Conservation (phyloP, 2,329 filamentous ascomycete genomes). For the Tolypocladium album region DNA sequence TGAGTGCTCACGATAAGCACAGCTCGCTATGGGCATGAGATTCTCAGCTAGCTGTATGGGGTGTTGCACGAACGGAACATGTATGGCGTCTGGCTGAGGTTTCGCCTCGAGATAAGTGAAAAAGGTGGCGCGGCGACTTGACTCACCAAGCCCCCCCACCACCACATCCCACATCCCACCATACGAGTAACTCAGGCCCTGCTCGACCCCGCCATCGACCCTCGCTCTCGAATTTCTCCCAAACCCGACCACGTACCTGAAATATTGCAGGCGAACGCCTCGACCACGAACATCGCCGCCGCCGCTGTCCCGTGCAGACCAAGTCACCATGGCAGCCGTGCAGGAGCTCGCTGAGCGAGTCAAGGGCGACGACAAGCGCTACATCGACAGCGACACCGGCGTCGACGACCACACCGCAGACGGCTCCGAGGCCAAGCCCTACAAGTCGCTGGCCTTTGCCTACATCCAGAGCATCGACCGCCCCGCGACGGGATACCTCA, state of each 20-base stretch:
- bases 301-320: not conserved
- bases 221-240: not conserved
- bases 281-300: not conserved
- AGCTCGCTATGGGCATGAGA: not conserved
- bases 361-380: slow-evolving; percentile 27
- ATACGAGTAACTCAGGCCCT: not conserved
- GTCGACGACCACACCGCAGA: slow-evolving; percentile 55
- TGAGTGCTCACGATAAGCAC: not conserved
- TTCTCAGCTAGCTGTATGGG: not conserved
- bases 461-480: slow-evolving; percentile 59
- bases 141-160: not conserved
- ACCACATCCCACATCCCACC: not conserved
- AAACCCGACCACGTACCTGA: not conserved
- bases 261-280: not conserved
- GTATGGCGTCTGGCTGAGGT: not conserved
- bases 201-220: not conserved
- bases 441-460: slow-evolving; percentile 70
- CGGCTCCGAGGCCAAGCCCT: slow-evolving; percentile 64
- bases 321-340: slow-evolving; percentile 26
- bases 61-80: too few relatives aligned
- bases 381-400: slow-evolving; percentile 74
- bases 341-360: slow-evolving; percentile 38
- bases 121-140: not conserved
- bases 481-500: slow-evolving; percentile 51
- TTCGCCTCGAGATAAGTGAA: not conserved